Evolutionary conservation across 2,329 filamentous ascomycete species (phyloP), one percentile per base, ranked within the genome.

Genomic region (Apiospora marii): DNA sequence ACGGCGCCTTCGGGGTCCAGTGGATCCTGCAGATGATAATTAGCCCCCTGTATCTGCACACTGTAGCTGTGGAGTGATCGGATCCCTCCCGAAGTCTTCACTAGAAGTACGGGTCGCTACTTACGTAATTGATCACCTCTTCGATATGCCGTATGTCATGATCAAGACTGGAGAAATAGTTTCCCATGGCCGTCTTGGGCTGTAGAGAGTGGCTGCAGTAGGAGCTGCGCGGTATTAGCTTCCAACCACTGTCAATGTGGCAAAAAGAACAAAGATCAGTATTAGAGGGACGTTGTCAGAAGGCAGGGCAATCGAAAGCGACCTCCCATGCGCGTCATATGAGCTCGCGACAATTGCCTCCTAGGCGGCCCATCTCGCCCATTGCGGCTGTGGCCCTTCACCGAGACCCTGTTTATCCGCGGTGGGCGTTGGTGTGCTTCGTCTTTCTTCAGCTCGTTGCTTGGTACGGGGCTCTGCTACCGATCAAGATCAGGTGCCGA

Each of bases 41-140:
- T 27, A 68, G 41, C 67, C 37, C 37, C 22, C 12, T 4, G 24
- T 27, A 13, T 4, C 24, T 16, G 13, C n/a, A 12, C 13, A 2
- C 24, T 14, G 6, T 27, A 30, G 49, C 49, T 53, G 49, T 27
- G 4, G 3, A 58, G 27, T 6, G 27, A 22, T 30, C 27, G 51
- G 27, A 12, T 1, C 4, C 30, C 5, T 61, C 53, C 30, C 19
- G 16, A 37, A 37, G 53, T 4, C 7, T 13, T n/a, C 1, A 13
- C 4, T 6, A 7, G 30, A n/a, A 37, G 30, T 5, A 14, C 6
- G 4, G 30, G 30, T 27, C n/a, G 53, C 58, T 69, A 74, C 74
- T 68, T 64, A 77, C 75, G 71, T 75, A 78, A 72, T 75, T 70
- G 51, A 78, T 77, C 68, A 75, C 76, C 49, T 77, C 73, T 51